Conservation (phyloP, 352 stramenopile genomes). For the Globisporangium orthogonon region DNA sequence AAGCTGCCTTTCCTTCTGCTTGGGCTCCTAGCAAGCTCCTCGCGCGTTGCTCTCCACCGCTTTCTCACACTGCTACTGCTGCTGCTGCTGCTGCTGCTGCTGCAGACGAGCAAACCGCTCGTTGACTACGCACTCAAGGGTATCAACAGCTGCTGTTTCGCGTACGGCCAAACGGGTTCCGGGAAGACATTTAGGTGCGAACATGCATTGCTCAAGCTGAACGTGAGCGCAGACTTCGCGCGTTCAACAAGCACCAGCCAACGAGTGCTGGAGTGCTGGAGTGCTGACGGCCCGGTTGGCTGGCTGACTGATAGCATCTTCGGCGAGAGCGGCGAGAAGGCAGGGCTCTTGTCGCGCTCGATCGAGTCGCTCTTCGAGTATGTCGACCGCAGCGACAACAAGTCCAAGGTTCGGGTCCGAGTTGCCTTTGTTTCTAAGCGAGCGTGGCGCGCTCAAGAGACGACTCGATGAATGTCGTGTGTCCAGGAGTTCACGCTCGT, state of each 20-base stretch:
- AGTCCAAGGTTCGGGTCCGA: slow-evolving; percentile 31
- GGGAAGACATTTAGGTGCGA: slow-evolving; percentile 81
- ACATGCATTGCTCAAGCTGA: slow-evolving; percentile 5
- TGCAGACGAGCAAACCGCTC: slow-evolving; percentile 73
- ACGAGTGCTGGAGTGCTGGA: background rate
- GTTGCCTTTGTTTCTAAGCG: background rate
- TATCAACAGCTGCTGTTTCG: slow-evolving; percentile 93
- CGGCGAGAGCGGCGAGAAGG: slow-evolving; percentile 77
- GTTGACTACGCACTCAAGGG: slow-evolving; percentile 89
- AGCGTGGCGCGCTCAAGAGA: background rate
- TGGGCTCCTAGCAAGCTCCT: background rate
- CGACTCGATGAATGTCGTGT: background rate
- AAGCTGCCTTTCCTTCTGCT: background rate
- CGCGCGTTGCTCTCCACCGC: background rate
- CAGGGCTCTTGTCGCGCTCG: slow-evolving; percentile 82
- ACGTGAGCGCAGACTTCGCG: background rate
- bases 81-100: background rate
- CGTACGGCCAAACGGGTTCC: slow-evolving; percentile 86
- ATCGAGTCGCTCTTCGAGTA: slow-evolving; percentile 89
- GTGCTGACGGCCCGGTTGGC: background rate
- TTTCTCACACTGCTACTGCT: background rate
- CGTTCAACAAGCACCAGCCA: background rate
- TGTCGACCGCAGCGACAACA: slow-evolving; percentile 56
- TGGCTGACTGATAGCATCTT: slow-evolving; percentile 62
- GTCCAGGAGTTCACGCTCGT: slow-evolving; percentile 71